Evolutionary conservation across 305 asterid genomes (phyloP).

Genomic region (Solanum hybrid): DNA sequence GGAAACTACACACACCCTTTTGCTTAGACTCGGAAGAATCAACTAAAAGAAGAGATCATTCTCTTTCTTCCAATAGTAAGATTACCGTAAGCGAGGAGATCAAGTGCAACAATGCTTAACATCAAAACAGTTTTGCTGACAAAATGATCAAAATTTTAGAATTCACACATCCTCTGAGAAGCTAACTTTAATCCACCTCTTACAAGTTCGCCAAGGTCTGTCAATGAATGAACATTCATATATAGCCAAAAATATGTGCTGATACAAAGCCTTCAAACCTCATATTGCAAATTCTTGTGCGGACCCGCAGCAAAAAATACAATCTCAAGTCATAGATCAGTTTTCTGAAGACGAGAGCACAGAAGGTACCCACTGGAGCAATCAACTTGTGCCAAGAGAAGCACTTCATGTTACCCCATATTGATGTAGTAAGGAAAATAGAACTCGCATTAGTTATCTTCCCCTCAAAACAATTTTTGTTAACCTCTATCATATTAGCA

Average conservation of each 20-base stretch:
- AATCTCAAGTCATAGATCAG: background rate
- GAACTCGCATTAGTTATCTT: background rate
- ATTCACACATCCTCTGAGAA: background rate
- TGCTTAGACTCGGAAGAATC: background rate
- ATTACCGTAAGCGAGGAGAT: background rate
- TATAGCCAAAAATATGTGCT: background rate
- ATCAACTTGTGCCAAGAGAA: background rate
- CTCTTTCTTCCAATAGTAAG: background rate
- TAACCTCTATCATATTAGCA: background rate
- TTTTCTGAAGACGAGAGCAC: background rate
- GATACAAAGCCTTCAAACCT: background rate
- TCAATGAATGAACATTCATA: background rate
- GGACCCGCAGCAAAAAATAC: background rate
- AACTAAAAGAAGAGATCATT: background rate
- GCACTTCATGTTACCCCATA: background rate
- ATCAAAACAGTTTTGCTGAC: background rate
- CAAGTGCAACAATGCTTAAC: constrained; percentile 1
- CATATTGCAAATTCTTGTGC: background rate
- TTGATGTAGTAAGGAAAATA: background rate
- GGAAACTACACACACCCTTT: background rate
- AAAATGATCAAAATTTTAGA: background rate
- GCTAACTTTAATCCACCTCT: background rate
- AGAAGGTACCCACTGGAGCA: background rate
- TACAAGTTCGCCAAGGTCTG: background rate
- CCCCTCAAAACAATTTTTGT: background rate